Base-by-base conservation (phyloP, 306 rosid genomes). In the Trifolium subterraneum region DNA sequence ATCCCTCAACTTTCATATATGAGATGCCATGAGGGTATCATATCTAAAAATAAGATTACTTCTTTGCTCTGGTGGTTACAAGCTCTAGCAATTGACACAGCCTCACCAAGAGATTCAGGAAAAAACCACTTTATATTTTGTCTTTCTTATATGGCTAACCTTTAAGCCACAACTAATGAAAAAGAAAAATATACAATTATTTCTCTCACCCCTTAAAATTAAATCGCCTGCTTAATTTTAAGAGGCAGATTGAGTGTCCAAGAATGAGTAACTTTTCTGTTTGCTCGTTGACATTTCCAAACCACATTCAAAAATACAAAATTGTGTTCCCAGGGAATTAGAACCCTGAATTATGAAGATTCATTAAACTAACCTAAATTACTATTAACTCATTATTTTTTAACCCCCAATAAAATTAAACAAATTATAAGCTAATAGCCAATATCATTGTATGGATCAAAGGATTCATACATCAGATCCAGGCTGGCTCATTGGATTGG, bases 391-490 rank as follows among this genome's bases (percentile, higher is more conserved):
- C 75, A 36, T 65, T 18, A 19, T 31, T 33, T 44, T 58, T 64
- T 23, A 23, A 50, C 47, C 36, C 27, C 25, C 15, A 70, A 18
- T 33, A n/a, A 55, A 16, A 68, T 42, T 60, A 18, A 71, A 58
- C 45, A 81, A 36, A 76, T 11, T 76, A 71, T 25, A 18, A 64
- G 78, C 59, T 36, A 70, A 72, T 45, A 41, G 61, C 44, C 58
- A 8, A 35, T 58, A 81, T 64, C 42, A 13, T 75, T 10, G 11
- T 5, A 33, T 29, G 68, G 10, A 68, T 50, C 61, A 50, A 14
- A 14, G 16, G 11, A 41, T 55, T 65, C 45, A 23, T 25, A 62
- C 19, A 15, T 50, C 31, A 41, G 52, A 60, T 70, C 63, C 48
- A 36, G 48, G 8, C 48, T 63, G 10, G n/a, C 68, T 18, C 68